A percentile compares a stretch with the other conserved stretches of the same genome.
Evolutionary conservation across 2,329 filamentous ascomycete species (phyloP).

Genomic region (Penicillium sp.): DNA sequence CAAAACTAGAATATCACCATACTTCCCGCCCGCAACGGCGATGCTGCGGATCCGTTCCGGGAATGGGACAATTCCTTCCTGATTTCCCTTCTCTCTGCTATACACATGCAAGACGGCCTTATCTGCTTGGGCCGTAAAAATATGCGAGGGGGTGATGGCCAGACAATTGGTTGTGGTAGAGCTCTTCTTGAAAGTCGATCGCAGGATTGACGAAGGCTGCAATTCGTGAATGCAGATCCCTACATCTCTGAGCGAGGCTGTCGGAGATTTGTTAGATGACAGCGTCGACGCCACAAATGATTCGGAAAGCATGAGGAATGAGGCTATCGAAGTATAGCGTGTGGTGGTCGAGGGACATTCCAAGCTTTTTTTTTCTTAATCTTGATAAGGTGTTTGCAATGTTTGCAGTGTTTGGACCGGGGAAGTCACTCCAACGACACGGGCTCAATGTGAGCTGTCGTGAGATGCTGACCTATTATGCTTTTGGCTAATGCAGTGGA

Average conservation of each 20-base stretch:
- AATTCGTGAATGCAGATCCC: slow-evolving; percentile 85
- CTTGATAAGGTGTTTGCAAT: slow-evolving; percentile 35
- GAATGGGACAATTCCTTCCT: slow-evolving; percentile 86
- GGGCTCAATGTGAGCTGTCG: not conserved
- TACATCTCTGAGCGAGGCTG: slow-evolving; percentile 68
- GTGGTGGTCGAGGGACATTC: slow-evolving; percentile 10
- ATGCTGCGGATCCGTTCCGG: slow-evolving; percentile 82
- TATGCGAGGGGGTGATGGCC: slow-evolving; percentile 75
- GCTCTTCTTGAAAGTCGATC: slow-evolving; percentile 87
- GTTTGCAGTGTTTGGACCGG: slow-evolving; percentile 27
- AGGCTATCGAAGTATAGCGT: slow-evolving; percentile 19
- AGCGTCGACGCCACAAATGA: slow-evolving; percentile 49
- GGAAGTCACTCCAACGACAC: too few relatives aligned
- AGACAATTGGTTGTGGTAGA: slow-evolving; percentile 76
- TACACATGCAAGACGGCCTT: slow-evolving; percentile 95
- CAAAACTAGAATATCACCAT: slow-evolving; percentile 65
- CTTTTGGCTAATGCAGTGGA: not conserved
- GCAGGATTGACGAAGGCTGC: slow-evolving; percentile 74
- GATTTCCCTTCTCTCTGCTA: slow-evolving; percentile 76
- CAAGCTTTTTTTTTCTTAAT: slow-evolving; percentile 24
- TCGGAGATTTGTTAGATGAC: slow-evolving; percentile 42
- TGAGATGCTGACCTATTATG: too few relatives aligned
- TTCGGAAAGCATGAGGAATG: slow-evolving; percentile 50
- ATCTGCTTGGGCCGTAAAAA: slow-evolving; percentile 88
- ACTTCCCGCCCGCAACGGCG: slow-evolving; percentile 65